Base-by-base conservation (phyloP, 192 early-diverging fungal genomes). In the Coemansia sp. region DNA sequence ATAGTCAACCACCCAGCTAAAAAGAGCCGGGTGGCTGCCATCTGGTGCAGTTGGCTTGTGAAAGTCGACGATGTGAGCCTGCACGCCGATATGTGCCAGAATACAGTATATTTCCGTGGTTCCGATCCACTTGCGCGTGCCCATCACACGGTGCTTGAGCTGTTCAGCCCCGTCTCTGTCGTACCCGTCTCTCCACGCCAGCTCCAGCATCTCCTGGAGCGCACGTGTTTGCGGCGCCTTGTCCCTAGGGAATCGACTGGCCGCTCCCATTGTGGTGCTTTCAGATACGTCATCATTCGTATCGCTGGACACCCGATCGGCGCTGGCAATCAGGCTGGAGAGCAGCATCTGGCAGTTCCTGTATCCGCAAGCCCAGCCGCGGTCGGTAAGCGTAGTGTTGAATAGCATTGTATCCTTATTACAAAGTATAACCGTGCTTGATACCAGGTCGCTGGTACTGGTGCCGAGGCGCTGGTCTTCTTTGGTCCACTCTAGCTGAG, bases 311-410 rank as follows among this genome's bases (percentile, higher is more conserved):
- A 20, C 49, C 20, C 23, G 49, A 25, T 25, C 11, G 29, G 50
- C 17, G 45, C 35, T 34, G 14, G 46, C 15, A 54, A 59, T 72
- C 11, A 81, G 71, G 33, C 82, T 85, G 9, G 84, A 83, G 25
- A 91, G 61, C 3, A 89, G 66, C 85, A 88, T 89, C 60, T 89
- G 89, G 32, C 82, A 79, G 66, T 90, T 91, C 14, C 89, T 79
- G 60, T 91, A 90, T 3, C 89, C 90, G 52, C 90, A 91, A 4
- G 84, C 89, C 89, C 88, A 91, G 5, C 85, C 85, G 14, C 79
- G 69, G 63, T 89, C 88, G 3, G 65, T 5, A 6, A 66, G 2
- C 1, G 65, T 71, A 3, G 74, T 54, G 49, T 54, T 66, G 55
- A 67, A 58, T 22, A 69, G 55, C 52, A 65, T 71, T 9, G 75